Percentiles rank a stretch among this genome's conserved stretches.
Evolutionary conservation across 2,329 filamentous ascomycete species (phyloP).

Genomic region (Aureobasidium musti): DNA sequence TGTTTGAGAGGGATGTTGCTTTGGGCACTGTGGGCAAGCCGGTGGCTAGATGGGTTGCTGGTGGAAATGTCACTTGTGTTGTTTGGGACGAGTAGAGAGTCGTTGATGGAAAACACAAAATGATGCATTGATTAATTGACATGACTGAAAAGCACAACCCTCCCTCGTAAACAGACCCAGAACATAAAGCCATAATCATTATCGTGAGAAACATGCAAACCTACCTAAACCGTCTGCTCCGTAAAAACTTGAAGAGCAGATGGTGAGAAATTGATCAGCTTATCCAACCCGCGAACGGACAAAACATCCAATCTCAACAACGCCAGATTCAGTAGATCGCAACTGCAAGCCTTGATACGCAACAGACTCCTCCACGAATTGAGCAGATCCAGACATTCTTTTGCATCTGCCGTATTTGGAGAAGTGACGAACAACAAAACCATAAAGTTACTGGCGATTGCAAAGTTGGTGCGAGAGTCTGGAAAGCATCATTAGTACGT

Average conservation of each 20-base stretch:
- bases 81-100: constrained; percentile 39
- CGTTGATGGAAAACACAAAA: not conserved
- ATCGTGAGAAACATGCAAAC: not conserved
- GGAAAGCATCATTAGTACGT: no score
- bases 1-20: constrained; percentile 61
- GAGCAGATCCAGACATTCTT: constrained; percentile 39
- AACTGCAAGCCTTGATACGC: constrained; percentile 40
- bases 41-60: constrained; percentile 40
- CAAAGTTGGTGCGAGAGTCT: constrained; percentile 43
- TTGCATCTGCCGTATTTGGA: constrained; percentile 36
- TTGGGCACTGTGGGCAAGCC: constrained; percentile 61
- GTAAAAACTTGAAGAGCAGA: constrained; percentile 36
- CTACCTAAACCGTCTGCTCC: not conserved
- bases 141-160: not conserved
- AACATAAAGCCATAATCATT: no score
- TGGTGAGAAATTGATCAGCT: constrained; percentile 39
- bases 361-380: constrained; percentile 39
- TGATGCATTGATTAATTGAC: not conserved
- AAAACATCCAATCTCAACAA: constrained; percentile 40
- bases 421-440: constrained; percentile 41
- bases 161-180: no score
- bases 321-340: constrained; percentile 41
- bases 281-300: constrained; percentile 39
- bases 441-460: constrained; percentile 42
- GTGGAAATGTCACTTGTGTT: constrained; percentile 43